Evolutionary conservation across 2,329 filamentous ascomycete genomes (phyloP), one percentile per base, ranked within the genome.

Genomic region (Aspergillus novofumigatus): DNA sequence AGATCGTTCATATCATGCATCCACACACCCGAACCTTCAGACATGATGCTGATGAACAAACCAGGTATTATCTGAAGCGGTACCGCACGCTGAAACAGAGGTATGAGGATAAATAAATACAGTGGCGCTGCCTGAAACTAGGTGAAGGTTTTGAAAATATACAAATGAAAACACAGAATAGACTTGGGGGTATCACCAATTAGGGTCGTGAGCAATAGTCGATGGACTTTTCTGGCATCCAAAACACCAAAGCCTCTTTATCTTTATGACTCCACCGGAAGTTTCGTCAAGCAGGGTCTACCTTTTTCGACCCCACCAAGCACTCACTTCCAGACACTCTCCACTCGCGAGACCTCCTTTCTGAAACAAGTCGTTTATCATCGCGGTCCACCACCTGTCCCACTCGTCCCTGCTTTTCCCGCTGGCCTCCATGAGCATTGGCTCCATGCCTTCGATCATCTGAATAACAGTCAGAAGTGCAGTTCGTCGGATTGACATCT

Each of bases 321-420:
- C 82, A 47, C 84, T 85, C 57, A 86, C 74, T 72, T 87, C 85
- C 21, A 97, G 77, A 73, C 91, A 96, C 74, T 97, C 92, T 50
- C 92, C 92, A 78, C 86, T 92, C 50, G 84, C 86, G 20, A 90
- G 87, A 21, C 90, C 90, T 54, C 86, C 87, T 59, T 93, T 88
- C 71, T 88, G 86, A 69, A 96, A 82, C 67, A 97, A 75, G 73
- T 94, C 89, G 49, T 85, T 84, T 82, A 91, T 93, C 88, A 96
- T 90, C 73, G 88, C 90, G 44, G 87, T 86, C 76, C 90, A 86
- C 92, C 92, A 97, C 45, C 86, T 81, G 72, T 95, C 90, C 92
- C 92, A 97, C 76, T 97, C 92, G 65, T 96, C 91, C 69, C 90
- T 86, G 67, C 88, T 91, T 79, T 96, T 96, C 14, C 88, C 89